These are phyloP conservation scores for Fomitopsis serialis DNA, from an alignment of 768 basidiomycete genomes.

Conservation along the genomic window DNA sequence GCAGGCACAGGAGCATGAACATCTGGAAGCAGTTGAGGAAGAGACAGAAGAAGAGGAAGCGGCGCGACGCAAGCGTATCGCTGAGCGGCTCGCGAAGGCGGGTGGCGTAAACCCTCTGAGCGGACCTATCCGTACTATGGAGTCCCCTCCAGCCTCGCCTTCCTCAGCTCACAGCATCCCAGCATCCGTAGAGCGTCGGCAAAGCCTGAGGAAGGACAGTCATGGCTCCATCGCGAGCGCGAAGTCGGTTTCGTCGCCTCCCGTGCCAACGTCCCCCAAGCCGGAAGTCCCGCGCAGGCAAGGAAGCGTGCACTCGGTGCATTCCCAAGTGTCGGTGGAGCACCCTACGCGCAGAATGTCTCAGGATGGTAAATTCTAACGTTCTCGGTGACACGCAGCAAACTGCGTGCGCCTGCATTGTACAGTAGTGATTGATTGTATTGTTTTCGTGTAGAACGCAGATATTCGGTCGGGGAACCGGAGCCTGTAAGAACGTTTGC, in stretches of 20 bases:
- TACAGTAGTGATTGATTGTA: conserved; percentile 20
- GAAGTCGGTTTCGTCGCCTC: conserved; percentile 1
- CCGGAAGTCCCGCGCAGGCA: conserved; percentile 14
- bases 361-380: conserved; percentile 41
- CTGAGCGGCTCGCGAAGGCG: conserved; percentile 55
- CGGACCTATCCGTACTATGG: conserved; percentile 23
- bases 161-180: background rate
- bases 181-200: conserved; percentile 5
- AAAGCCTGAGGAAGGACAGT: conserved; percentile 17
- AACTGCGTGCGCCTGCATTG: conserved; percentile 6
- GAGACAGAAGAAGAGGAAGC: conserved; percentile 44
- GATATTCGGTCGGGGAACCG: conserved; percentile 1
- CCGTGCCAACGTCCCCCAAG: conserved; percentile 5
- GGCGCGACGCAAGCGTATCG: conserved; percentile 49
- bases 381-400: conserved; percentile 9
- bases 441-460: conserved; percentile 14
- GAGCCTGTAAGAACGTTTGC: background rate
- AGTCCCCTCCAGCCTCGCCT: conserved; percentile 6
- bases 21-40: conserved; percentile 4
- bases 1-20: background rate
- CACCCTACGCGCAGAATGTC: conserved; percentile 9
- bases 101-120: conserved; percentile 56
- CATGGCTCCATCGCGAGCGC: conserved; percentile 12
- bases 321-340: conserved; percentile 6
- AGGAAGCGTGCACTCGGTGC: conserved; percentile 14